phyloP scores from a whole-genome alignment of 768 basidiomycete genomes.

The Termitomyces sp. region DNA sequence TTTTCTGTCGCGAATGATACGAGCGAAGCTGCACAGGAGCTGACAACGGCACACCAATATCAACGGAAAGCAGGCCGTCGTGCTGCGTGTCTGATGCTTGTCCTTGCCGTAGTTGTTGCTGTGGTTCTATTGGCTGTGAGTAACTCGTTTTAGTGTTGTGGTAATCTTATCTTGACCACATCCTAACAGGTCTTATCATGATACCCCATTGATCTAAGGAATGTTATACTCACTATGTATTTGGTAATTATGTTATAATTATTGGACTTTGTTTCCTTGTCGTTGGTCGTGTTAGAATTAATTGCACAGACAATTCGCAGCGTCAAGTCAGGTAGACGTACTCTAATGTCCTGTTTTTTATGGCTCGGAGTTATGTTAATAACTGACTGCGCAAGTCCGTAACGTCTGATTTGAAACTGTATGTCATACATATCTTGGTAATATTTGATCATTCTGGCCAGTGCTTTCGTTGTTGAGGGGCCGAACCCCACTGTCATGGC shows the following conservation, averaged over 20 bases:
- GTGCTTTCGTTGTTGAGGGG: too few relatives aligned
- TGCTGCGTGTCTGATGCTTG: conserved; percentile 85
- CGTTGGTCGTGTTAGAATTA: neutral
- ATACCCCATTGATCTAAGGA: conserved; percentile 9
- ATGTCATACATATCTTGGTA: too few relatives aligned
- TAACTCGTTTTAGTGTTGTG: conserved; percentile 10
- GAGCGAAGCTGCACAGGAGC: conserved; percentile 77
- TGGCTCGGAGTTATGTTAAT: too few relatives aligned
- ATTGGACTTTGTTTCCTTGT: neutral
- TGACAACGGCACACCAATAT: conserved; percentile 86
- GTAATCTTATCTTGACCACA: neutral
- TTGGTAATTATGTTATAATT: conserved; percentile 13
- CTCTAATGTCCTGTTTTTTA: too few relatives aligned
- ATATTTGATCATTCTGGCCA: too few relatives aligned
- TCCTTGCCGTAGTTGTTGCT: conserved; percentile 82
- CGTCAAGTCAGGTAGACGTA: too few relatives aligned
- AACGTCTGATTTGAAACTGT: too few relatives aligned
- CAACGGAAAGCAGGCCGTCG: conserved; percentile 91
- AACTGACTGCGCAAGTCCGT: too few relatives aligned
- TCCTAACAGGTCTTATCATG: conserved; percentile 11
- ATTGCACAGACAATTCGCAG: neutral
- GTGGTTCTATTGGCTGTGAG: conserved; percentile 91
- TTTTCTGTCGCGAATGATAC: conserved; percentile 84
- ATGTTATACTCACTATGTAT: conserved; percentile 7
- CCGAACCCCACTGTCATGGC: too few relatives aligned